phyloP scores from a whole-genome alignment of 768 basidiomycete genomes.

The Suillus lakei region DNA sequence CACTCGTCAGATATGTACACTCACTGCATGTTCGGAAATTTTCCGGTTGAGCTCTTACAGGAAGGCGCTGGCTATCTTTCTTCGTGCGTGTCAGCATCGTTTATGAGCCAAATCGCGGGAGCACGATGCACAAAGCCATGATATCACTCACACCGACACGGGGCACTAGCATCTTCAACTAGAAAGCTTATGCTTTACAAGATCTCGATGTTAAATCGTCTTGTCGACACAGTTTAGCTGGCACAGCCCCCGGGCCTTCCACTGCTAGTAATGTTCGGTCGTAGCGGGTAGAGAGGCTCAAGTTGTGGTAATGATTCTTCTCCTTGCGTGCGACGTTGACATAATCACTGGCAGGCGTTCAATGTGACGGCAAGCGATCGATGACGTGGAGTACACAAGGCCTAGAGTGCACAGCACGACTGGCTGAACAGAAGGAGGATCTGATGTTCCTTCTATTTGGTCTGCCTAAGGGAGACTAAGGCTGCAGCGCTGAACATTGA shows the following conservation, averaged over 20 bases:
- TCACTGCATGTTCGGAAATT: not conserved
- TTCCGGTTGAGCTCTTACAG: not conserved
- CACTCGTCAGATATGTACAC: not conserved
- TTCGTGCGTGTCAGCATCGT: not conserved
- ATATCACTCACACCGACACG: not conserved
- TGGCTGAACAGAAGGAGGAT: not conserved
- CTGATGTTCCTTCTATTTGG: no score
- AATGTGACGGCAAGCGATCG: not conserved
- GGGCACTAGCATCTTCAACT: not conserved
- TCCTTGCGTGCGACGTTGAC: not conserved
- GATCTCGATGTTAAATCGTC: not conserved
- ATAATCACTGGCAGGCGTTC: not conserved
- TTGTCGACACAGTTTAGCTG: not conserved
- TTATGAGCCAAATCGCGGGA: not conserved
- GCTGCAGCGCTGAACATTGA: no score
- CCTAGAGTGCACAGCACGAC: not conserved
- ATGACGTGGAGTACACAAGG: not conserved
- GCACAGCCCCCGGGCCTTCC: not conserved
- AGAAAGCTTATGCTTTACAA: not conserved
- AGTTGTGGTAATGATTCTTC: not conserved
- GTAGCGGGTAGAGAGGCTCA: no score
- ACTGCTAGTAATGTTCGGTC: not conserved
- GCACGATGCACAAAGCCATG: not conserved
- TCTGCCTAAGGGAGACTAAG: not conserved
- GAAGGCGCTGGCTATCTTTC: not conserved